These are phyloP conservation scores for Hydnum rufescens DNA, from an alignment of 768 basidiomycete species.

Conservation along the genomic window DNA sequence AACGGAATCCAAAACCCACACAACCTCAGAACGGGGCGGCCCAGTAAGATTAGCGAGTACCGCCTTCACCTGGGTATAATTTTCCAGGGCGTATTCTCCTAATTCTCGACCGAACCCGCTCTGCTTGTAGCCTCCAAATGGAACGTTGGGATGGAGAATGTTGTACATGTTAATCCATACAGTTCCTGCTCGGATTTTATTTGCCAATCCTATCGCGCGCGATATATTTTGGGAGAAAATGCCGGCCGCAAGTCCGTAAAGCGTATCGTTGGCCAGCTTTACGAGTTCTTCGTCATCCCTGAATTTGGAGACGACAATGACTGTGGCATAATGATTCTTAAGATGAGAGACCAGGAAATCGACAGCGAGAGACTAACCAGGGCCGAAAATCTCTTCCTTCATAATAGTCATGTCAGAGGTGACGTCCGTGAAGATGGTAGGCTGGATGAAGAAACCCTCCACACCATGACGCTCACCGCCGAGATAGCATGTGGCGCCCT, in stretches of 20 bases:
- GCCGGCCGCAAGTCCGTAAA: slow-evolving; percentile 71
- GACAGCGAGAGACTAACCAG: slow-evolving; percentile 13
- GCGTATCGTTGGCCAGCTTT: slow-evolving; percentile 52
- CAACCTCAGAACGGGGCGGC: background rate
- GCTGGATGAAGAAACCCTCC: slow-evolving; percentile 44
- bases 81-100: slow-evolving; percentile 53
- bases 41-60: slow-evolving; percentile 38
- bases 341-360: background rate
- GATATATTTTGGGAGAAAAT: slow-evolving; percentile 43
- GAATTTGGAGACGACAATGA: slow-evolving; percentile 59
- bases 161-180: slow-evolving; percentile 15
- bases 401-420: slow-evolving; percentile 55
- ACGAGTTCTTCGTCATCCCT: slow-evolving; percentile 27
- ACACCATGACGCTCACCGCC: slow-evolving; percentile 42
- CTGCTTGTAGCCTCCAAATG: slow-evolving; percentile 74
- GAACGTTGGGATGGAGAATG: slow-evolving; percentile 32
- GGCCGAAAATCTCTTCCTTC: slow-evolving; percentile 58
- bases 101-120: slow-evolving; percentile 68
- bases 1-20: background rate
- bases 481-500: slow-evolving; percentile 44
- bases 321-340: slow-evolving; percentile 18
- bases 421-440: slow-evolving; percentile 43
- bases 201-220: slow-evolving; percentile 13
- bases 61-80: slow-evolving; percentile 49
- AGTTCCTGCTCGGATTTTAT: slow-evolving; percentile 23